Conservation (phyloP, 345 rosid species). For the Euphorbia tirucalli region DNA sequence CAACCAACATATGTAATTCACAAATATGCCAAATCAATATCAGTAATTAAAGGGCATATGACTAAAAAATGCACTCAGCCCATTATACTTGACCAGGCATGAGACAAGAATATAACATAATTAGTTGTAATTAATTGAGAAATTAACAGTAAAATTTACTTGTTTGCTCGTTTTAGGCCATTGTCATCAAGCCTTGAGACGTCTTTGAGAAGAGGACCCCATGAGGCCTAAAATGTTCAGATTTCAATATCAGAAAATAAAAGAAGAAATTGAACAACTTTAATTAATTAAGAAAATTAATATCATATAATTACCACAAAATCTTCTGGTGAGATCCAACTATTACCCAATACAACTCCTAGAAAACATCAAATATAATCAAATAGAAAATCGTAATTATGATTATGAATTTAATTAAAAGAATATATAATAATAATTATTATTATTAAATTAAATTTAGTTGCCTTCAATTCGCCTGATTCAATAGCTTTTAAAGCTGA, state of each 20-base stretch:
- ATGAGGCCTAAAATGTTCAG: slow-evolving; percentile 64
- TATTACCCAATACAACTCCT: slow-evolving; percentile 81
- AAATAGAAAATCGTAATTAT: neutral
- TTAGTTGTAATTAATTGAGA: neutral
- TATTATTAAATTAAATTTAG: slow-evolving; percentile 25
- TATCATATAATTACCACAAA: slow-evolving; percentile 51
- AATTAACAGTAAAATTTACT: slow-evolving; percentile 31
- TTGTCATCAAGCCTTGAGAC: slow-evolving; percentile 66
- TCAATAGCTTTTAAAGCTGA: slow-evolving; percentile 55
- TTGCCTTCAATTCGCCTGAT: slow-evolving; percentile 53
- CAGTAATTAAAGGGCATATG: too few relatives aligned
- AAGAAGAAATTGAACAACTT: neutral
- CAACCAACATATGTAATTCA: too few relatives aligned
- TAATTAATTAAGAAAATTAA: neutral
- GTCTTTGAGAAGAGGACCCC: slow-evolving; percentile 86
- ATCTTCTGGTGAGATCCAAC: slow-evolving; percentile 96
- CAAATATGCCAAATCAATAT: too few relatives aligned
- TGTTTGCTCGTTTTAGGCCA: slow-evolving; percentile 50
- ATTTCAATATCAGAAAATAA: neutral
- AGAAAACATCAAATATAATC: neutral
- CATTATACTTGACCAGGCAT: too few relatives aligned
- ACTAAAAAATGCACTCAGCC: too few relatives aligned
- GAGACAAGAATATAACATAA: too few relatives aligned
- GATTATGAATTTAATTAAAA: neutral
- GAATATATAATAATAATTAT: too few relatives aligned